Conservation (phyloP, 2,329 filamentous ascomycete genomes). For the Ramichloridium luteum region DNA sequence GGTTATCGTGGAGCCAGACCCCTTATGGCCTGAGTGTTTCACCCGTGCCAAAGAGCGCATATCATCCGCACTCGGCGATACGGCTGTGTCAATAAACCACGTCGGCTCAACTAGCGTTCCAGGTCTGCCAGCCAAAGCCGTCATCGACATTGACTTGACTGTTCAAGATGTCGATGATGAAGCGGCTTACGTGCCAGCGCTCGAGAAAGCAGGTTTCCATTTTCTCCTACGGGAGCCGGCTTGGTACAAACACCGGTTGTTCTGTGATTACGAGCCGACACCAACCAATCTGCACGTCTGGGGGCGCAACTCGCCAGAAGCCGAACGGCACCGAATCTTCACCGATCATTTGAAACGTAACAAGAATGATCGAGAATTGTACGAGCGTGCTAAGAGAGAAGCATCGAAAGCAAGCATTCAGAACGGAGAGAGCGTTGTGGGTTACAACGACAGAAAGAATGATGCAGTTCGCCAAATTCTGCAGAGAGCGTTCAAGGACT, state of each 20-base stretch:
- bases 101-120: slow-evolving; percentile 42
- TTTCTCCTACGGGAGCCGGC: slow-evolving; percentile 36
- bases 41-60: slow-evolving; percentile 25
- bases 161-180: slow-evolving; percentile 30
- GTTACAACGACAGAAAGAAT: slow-evolving; percentile 35
- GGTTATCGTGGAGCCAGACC: slow-evolving; percentile 27
- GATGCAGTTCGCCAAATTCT: slow-evolving; percentile 30
- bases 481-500: slow-evolving; percentile 25
- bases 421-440: slow-evolving; percentile 23
- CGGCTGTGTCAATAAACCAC: slow-evolving; percentile 31
- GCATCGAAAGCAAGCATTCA: slow-evolving; percentile 22
- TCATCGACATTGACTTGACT: slow-evolving; percentile 43
- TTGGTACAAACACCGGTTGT: slow-evolving; percentile 41
- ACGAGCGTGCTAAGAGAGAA: slow-evolving; percentile 30
- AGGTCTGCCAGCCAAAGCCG: slow-evolving; percentile 37
- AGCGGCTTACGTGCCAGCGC: slow-evolving; percentile 30
- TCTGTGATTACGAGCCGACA: slow-evolving; percentile 26
- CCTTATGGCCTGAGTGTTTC: slow-evolving; percentile 28
- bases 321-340: slow-evolving; percentile 34
- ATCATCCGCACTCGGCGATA: slow-evolving; percentile 24
- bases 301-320: slow-evolving; percentile 32
- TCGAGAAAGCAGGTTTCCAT: slow-evolving; percentile 35
- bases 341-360: slow-evolving; percentile 32
- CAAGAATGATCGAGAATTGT: slow-evolving; percentile 29
- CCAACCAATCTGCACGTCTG: slow-evolving; percentile 40